phyloP scores from a whole-genome alignment of 495 filamentous ascomycete genomes.

The Opeltia flavorubescens region DNA sequence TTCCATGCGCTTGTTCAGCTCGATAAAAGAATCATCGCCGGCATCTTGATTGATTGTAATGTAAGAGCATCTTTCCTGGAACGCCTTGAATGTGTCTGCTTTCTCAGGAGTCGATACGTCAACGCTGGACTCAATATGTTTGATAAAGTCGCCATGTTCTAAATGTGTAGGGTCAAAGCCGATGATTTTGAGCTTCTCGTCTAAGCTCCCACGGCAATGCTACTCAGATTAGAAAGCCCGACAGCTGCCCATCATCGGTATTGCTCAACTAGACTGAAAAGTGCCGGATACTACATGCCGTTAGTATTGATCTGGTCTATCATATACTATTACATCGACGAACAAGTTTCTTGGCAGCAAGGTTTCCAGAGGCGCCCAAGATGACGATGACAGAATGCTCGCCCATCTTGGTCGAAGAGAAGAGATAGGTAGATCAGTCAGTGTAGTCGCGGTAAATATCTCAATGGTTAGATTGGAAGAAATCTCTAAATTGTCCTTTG shows the following conservation, averaged over 20 bases:
- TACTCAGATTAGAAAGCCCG: constrained; percentile 2
- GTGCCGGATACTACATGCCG: constrained; percentile 10
- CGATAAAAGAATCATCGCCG: constrained; percentile 12
- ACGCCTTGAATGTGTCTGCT: constrained; percentile 11
- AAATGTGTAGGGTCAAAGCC: constrained; percentile 13
- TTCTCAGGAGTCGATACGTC: constrained; percentile 8
- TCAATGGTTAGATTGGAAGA: too few species aligned
- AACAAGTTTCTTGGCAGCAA: constrained; percentile 16
- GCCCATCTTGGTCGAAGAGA: background rate
- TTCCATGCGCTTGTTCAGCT: constrained; percentile 8
- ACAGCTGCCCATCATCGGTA: background rate
- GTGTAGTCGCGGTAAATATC: background rate
- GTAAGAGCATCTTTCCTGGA: constrained; percentile 13
- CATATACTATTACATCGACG: background rate
- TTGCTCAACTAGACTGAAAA: constrained; percentile 13
- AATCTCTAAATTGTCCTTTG: too few species aligned
- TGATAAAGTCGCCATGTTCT: constrained; percentile 10
- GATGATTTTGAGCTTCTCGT: constrained; percentile 10
- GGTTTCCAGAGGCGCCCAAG: constrained; percentile 15
- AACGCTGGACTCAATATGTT: constrained; percentile 7
- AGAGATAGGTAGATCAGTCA: background rate
- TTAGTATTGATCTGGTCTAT: background rate
- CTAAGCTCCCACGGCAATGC: constrained; percentile 10
- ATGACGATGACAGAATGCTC: constrained; percentile 8
- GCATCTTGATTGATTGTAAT: constrained; percentile 12